Conservation (phyloP, 371 early-diverging fungal genomes). For the Actinomucor elegans region DNA sequence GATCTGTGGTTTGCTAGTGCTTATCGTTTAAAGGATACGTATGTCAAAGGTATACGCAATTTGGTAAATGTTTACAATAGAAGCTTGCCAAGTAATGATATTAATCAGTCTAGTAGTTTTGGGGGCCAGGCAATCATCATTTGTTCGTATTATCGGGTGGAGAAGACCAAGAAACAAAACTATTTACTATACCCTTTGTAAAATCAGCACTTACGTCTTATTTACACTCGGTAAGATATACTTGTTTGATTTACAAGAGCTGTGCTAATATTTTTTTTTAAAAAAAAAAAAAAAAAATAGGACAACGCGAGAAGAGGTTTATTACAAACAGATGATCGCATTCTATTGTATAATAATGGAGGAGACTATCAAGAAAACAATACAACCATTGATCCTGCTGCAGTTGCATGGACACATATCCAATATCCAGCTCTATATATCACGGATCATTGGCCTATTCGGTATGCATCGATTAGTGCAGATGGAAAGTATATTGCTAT, state of each 20-base stretch:
- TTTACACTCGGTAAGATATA: conserved; percentile 55
- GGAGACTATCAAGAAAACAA: conserved; percentile 64
- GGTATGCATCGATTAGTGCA: conserved; percentile 66
- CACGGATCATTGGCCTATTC: conserved; percentile 83
- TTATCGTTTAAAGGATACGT: conserved; percentile 50
- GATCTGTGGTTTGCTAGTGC: neutral
- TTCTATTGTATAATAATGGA: conserved; percentile 70
- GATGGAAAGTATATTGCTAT: conserved; percentile 78
- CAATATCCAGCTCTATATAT: conserved; percentile 78
- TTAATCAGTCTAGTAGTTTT: conserved; percentile 56
- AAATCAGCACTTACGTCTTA: conserved; percentile 62
- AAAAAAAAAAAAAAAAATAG: conserved; percentile 36
- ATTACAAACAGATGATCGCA: conserved; percentile 72
- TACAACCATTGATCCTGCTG: conserved; percentile 72
- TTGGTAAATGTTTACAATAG: conserved; percentile 46
- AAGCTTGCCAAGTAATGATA: neutral
- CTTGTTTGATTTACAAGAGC: too few relatives aligned
- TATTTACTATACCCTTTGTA: conserved; percentile 72
- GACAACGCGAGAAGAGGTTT: conserved; percentile 69
- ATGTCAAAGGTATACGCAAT: conserved; percentile 56
- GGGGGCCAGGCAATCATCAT: conserved; percentile 75
- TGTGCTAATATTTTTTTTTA: too few relatives aligned
- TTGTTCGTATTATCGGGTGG: conserved; percentile 51
- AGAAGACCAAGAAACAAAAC: conserved; percentile 14
- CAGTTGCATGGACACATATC: conserved; percentile 76